Evolutionary conservation across 2,329 filamentous ascomycete genomes (phyloP).

Genomic region (Hypoxylon sp.): DNA sequence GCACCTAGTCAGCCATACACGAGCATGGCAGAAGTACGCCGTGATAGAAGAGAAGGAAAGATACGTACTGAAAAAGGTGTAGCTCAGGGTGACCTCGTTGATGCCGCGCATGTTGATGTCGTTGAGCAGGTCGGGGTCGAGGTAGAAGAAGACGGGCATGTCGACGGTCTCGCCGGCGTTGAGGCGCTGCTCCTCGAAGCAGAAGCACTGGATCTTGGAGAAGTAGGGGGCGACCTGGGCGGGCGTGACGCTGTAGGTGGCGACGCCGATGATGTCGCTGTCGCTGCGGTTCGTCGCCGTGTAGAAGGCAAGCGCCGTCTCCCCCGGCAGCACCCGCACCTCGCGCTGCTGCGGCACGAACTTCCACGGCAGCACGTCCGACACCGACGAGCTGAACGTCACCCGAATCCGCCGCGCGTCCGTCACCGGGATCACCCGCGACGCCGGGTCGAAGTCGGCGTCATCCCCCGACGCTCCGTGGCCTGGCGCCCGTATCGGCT

Average conservation of each 20-base stretch:
- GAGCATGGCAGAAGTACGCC: not conserved
- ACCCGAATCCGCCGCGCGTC: constrained; percentile 87
- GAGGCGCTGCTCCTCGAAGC: constrained; percentile 95
- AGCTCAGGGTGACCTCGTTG: constrained; percentile 93
- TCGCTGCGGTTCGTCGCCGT: constrained; percentile 92
- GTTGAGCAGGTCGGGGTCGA: constrained; percentile 92
- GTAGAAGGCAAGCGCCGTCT: constrained; percentile 97
- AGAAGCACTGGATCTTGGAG: constrained; percentile 99
- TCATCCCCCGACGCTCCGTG: constrained; percentile 63
- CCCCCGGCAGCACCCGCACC: constrained; percentile 91
- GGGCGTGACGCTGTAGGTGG: constrained; percentile 96
- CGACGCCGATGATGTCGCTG: constrained; percentile 95
- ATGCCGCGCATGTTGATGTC: constrained; percentile 93
- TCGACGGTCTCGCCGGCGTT: constrained; percentile 97
- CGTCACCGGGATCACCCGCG: constrained; percentile 81
- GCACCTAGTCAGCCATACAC: constrained; percentile 19
- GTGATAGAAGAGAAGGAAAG: constrained; percentile 42
- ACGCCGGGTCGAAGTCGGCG: constrained; percentile 66
- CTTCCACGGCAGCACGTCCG: constrained; percentile 95
- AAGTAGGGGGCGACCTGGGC: constrained; percentile 97
- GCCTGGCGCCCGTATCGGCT: constrained; percentile 82
- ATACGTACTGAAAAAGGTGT: constrained; percentile 94
- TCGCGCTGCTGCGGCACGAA: constrained; percentile 97
- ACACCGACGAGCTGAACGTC: constrained; percentile 95
- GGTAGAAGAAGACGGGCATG: constrained; percentile 99